A percentile compares a stretch with the other conserved stretches of the same genome.
phyloP scores from a whole-genome alignment of 2,329 filamentous ascomycete species.

The Colletotrichum sp. region DNA sequence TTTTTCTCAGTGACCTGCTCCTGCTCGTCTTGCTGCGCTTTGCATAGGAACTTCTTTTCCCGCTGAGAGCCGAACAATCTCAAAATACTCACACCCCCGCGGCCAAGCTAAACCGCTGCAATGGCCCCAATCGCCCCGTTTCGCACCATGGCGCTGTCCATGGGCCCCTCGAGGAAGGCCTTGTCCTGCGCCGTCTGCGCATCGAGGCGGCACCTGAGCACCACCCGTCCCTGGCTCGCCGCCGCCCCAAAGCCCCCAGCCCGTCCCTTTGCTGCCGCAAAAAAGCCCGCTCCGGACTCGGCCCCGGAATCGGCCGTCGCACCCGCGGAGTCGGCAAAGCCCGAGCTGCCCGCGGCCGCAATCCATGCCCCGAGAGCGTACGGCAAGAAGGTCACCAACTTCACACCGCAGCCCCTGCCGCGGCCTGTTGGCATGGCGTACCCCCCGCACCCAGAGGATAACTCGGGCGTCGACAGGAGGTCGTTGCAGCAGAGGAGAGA shows the following conservation, averaged over 20 bases:
- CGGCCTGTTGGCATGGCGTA: slow-evolving; percentile 83
- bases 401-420: slow-evolving; percentile 63
- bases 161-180: slow-evolving; percentile 35
- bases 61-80: background rate
- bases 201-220: slow-evolving; percentile 53
- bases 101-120: background rate
- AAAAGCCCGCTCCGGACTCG: slow-evolving; percentile 24
- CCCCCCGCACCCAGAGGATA: slow-evolving; percentile 79
- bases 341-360: slow-evolving; percentile 47
- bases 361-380: slow-evolving; percentile 65
- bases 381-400: slow-evolving; percentile 59
- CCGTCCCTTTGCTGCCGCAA: slow-evolving; percentile 31
- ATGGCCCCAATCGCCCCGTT: slow-evolving; percentile 3
- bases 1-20: background rate
- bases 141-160: slow-evolving; percentile 32
- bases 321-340: slow-evolving; percentile 35
- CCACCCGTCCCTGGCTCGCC: slow-evolving; percentile 42
- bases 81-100: background rate
- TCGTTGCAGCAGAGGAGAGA: slow-evolving; percentile 71
- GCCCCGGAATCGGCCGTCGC: slow-evolving; percentile 3
- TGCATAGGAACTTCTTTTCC: background rate
- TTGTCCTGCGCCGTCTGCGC: slow-evolving; percentile 55
- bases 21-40: background rate
- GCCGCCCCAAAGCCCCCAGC: slow-evolving; percentile 31
- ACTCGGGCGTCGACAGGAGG: slow-evolving; percentile 76